Base-by-base conservation (phyloP, 2,329 filamentous ascomycete genomes). In the Parafenestella ontariensis region DNA sequence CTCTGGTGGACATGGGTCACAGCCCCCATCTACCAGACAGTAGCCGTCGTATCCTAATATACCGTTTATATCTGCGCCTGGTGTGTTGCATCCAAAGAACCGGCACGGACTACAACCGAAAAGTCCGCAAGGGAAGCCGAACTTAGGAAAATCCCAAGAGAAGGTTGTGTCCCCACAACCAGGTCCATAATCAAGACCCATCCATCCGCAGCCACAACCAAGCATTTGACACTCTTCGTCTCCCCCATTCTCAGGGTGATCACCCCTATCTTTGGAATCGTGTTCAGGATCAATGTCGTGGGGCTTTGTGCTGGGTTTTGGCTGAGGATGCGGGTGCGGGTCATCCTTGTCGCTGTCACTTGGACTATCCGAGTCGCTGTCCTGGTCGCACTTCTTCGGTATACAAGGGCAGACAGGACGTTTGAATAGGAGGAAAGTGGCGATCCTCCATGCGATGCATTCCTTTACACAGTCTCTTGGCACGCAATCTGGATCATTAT, bases 121-220 rank as follows among this genome's bases (percentile, higher is more conserved):
- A 18, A 70, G 5, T 33, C 66, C 62, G 21, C 56, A 50, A 5
- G 43, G 13, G 15, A 34, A 34, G 13, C 31, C 31, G 15, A 34
- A 34, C 15, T 34, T 34, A 5, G 31, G 31, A 15, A 34, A 15
- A 3, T 34, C 31, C 31, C 31, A 34, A 8, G 13, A n/a, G 5
- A 34, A 5, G 13, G 31, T 34, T 5, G 49, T 10, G 40, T 49
- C 10, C 29, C 24, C 23, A 53, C 63, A 63, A 9, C 61, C 62
- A 18, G 61, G 62, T 5, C 65, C 64, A 28, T 55, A 58, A 3
- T 47, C 42, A n/a, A 70, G 56, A 11, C 67, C 67, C 60, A 65
- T 56, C 54, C 58, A 68, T 13, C 67, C 65, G 21, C 65, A 70
- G 36, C 36, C 62, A 36, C 64, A 68, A 15, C 65, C 66, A 17